Base-by-base conservation (phyloP, 257 asterid species). In the Galeopsis tetrahit region DNA sequence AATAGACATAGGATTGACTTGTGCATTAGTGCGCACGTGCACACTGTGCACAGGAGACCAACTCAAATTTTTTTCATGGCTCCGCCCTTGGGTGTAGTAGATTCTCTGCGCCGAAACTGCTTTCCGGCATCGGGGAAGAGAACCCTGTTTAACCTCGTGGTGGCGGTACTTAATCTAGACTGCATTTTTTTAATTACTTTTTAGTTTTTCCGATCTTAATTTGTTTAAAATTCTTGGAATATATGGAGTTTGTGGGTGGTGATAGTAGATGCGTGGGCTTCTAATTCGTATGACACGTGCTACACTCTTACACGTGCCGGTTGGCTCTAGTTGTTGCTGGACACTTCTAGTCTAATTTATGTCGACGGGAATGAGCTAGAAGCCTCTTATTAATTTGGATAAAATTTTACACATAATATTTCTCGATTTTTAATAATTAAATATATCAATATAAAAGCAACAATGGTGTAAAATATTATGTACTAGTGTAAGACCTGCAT, bases 171-270 rank as follows among this genome's bases (percentile, higher is more conserved):
- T 32, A 87, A 69, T 52, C 83, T 70, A 7, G 83, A 72, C 69
- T 87, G 91, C 97, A 91, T 90, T 1, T 69, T 60, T 17, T 1
- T 36, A n/a, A 14, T 8, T 2, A 7, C 13, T 13, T n/a, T n/a
- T n/a, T n/a, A n/a, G n/a, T 33, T 44, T 28, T 4, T 34, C 44
- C 6, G 10, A 2, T 10, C 53, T 14, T 46, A 7, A 10, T 68
- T 68, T 5, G 17, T 0, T 53, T 17, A 10, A 40, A 10, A 40
- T 13, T 2, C 59, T 28, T 56, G 38, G 1, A 28, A 56, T 57
- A 32, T 46, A 31, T 48, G 32, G 28, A 15, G 48, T 52, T 40
- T 31, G 21, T 44, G 6, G 1, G 1, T 7, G 65, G 6, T 35
- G 2, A 6, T 7, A 7, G 15, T 33, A 57, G 38, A 48, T 40